Evolutionary conservation across 257 asterid genomes (phyloP).

Genomic region (Euphrasia confusa): DNA sequence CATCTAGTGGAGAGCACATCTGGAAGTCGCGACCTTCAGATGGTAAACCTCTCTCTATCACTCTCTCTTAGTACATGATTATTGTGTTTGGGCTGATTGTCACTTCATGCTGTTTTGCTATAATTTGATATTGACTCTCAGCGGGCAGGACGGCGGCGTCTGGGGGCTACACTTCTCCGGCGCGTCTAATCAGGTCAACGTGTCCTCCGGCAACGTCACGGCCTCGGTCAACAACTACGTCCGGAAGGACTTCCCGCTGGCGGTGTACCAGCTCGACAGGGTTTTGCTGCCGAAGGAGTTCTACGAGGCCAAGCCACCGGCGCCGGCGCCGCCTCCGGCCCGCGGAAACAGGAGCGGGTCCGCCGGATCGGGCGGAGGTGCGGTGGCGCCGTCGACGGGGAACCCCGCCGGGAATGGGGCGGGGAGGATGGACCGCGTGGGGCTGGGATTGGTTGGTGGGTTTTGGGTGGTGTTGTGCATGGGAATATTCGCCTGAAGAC

Average conservation of each 20-base stretch:
- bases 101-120: neutral
- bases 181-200: too few relatives aligned
- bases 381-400: neutral
- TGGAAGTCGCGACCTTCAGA: too few relatives aligned
- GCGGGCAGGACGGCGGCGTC: too few relatives aligned
- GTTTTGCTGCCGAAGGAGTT: too few relatives aligned
- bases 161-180: too few relatives aligned
- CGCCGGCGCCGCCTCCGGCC: conserved; percentile 33
- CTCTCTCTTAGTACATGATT: too few relatives aligned
- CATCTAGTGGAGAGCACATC: too few relatives aligned
- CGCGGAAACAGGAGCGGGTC: conserved; percentile 16
- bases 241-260: too few relatives aligned
- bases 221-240: too few relatives aligned
- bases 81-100: conserved; percentile 6
- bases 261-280: too few relatives aligned
- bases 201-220: too few relatives aligned
- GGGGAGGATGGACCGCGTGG: conserved; percentile 30
- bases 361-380: neutral
- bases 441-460: conserved; percentile 31
- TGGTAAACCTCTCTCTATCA: too few relatives aligned
- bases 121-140: conserved; percentile 1
- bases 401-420: conserved; percentile 24
- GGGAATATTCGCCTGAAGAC: conserved; percentile 23
- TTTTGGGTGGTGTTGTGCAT: conserved; percentile 30
- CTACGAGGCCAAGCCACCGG: conserved; percentile 35